Evolutionary conservation across 176 grass and related monocot species (phyloP), one percentile per base, ranked within the genome.

Genomic region (Oryza rufipogon): DNA sequence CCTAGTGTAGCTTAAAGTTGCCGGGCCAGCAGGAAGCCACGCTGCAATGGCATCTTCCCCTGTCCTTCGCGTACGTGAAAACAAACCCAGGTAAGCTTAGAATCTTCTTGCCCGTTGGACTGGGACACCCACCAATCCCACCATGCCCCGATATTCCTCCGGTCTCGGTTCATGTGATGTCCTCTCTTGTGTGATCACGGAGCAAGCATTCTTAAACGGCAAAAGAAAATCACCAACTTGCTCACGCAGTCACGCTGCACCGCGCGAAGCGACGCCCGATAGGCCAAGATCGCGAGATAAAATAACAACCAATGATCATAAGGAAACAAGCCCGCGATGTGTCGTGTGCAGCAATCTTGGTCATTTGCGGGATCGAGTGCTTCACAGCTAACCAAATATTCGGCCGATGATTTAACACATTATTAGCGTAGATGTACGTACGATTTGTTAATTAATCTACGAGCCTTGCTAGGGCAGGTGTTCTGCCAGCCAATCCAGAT

Each of bases 261-360:
- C 41, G 70, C 39, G 41, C 13, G 45, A 48, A 49, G 13, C 76
- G 38, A 70, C 76, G 56, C 38, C 58, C 33, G 60, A 80, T 30
- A 66, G 5, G 68, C 84, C 84, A 66, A 80, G 56, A 73, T 73
- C 9, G 3, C 71, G 3, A 14, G 75, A 68, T 80, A 79, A 86
- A 86, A 80, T 73, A 86, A n/a, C 14, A 11, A 14, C 23, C 75
- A 80, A 66, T 85, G 20, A 78, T 71, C 74, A 78, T 6, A 64
- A 16, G 38, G 7, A 44, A 78, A 78, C 83, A 85, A 77, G 17
- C 49, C 49, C 3, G 4, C 3, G 22, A 4, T 66, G 56, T 49
- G 39, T 11, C 51, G 39, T 41, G 51, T 51, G 68, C 68, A 23
- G 54, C 76, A 11, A 48, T 73, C 84, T 66, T 86, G 76, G 42